Evolutionary conservation across 1,284 basidiomycete species (phyloP).

Genomic region (Trichosporon inkin): DNA sequence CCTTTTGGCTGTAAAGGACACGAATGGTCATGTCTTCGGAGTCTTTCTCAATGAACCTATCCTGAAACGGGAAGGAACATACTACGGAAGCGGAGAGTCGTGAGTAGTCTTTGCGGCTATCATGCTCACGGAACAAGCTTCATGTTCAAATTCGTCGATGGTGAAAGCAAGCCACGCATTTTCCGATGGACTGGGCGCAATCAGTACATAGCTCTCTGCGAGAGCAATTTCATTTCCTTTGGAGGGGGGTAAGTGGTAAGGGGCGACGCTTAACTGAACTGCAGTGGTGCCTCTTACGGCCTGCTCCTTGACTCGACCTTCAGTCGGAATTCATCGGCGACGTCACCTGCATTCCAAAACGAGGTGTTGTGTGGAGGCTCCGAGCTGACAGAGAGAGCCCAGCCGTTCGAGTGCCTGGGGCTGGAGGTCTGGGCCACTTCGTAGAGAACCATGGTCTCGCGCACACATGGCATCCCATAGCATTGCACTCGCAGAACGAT

Average conservation of each 20-base stretch:
- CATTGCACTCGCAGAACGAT: no score
- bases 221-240: constrained; percentile 72
- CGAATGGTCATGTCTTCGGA: constrained; percentile 65
- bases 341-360: constrained; percentile 83
- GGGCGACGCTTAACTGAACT: neutral
- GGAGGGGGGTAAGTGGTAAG: constrained; percentile 70
- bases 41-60: constrained; percentile 75
- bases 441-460: neutral
- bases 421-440: constrained; percentile 70
- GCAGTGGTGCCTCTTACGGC: constrained; percentile 74
- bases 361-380: constrained; percentile 65
- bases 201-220: constrained; percentile 83
- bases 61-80: constrained; percentile 57
- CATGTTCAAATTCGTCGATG: constrained; percentile 59
- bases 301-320: constrained; percentile 83
- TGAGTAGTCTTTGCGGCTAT: constrained; percentile 52
- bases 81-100: constrained; percentile 83
- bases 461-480: no score
- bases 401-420: constrained; percentile 72
- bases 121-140: constrained; percentile 57
- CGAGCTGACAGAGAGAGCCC: constrained; percentile 54
- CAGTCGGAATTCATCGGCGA: constrained; percentile 73
- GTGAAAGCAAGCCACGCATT: constrained; percentile 54
- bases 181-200: constrained; percentile 88
- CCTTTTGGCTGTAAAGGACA: constrained; percentile 61